Percentiles rank a stretch among this genome's conserved stretches.
Evolutionary conservation across 208 protist species (phyloP).

Genomic region (Tritrichomonas musculus): DNA sequence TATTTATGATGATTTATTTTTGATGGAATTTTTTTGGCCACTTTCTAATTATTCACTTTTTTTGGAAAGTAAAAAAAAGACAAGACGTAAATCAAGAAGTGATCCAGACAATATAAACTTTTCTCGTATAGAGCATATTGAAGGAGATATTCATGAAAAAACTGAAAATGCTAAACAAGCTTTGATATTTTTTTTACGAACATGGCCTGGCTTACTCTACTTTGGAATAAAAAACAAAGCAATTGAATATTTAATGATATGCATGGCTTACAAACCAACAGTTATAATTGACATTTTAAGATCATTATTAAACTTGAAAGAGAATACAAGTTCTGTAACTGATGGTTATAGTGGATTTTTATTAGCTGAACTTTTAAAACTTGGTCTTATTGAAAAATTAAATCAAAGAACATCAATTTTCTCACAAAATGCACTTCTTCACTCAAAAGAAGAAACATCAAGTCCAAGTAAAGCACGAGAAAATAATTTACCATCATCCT

Average conservation of each 20-base stretch:
- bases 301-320: background rate
- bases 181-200: background rate
- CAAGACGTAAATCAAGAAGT: too few relatives aligned
- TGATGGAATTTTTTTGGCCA: background rate
- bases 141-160: background rate
- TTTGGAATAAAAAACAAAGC: background rate
- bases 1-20: background rate
- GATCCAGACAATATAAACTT: background rate
- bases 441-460: too few relatives aligned
- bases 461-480: too few relatives aligned
- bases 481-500: too few relatives aligned
- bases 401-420: too few relatives aligned
- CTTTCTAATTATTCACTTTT: background rate
- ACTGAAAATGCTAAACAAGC: background rate
- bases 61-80: too few relatives aligned
- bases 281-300: background rate
- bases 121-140: too few relatives aligned
- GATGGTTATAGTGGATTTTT: background rate
- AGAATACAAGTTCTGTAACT: background rate
- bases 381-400: background rate
- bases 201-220: background rate
- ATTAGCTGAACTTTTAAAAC: background rate
- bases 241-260: background rate
- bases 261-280: background rate
- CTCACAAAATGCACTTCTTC: too few relatives aligned